These are phyloP conservation scores for Camellia granthamiana DNA, from an alignment of 148 eudicot genomes.

Conservation along the genomic window DNA sequence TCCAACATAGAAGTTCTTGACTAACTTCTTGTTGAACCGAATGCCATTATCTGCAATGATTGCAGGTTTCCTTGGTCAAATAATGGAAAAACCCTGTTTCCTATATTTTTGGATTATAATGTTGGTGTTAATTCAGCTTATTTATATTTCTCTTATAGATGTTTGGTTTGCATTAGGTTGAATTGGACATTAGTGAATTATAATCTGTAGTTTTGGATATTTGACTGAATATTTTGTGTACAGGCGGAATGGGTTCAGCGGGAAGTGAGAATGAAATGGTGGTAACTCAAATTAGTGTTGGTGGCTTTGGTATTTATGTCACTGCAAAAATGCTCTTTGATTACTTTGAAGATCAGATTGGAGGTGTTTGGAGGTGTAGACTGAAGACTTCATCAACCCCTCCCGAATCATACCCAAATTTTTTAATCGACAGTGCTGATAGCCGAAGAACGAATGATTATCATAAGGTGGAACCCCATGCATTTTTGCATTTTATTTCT, in stretches of 20 bases:
- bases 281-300: conserved; percentile 73
- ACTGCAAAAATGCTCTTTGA: conserved; percentile 61
- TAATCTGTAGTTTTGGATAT: background rate
- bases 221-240: background rate
- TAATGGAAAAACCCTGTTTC: too few species aligned
- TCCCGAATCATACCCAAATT: conserved; percentile 59
- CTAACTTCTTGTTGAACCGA: too few species aligned
- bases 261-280: conserved; percentile 40
- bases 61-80: background rate
- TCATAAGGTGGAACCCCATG: conserved; percentile 79
- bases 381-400: conserved; percentile 90
- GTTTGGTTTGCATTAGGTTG: background rate
- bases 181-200: background rate
- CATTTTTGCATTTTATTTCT: conserved; percentile 71
- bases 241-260: conserved; percentile 48
- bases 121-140: background rate
- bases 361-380: conserved; percentile 76
- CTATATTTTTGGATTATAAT: too few species aligned
- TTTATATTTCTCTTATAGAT: background rate
- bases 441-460: conserved; percentile 35
- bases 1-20: too few species aligned
- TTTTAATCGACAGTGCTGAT: conserved; percentile 18
- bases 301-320: conserved; percentile 58
- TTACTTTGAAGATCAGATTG: conserved; percentile 54
- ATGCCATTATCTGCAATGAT: background rate